These are phyloP conservation scores for Chrysophaeum taylorii DNA, from an alignment of 352 stramenopile species.

Conservation along the genomic window DNA sequence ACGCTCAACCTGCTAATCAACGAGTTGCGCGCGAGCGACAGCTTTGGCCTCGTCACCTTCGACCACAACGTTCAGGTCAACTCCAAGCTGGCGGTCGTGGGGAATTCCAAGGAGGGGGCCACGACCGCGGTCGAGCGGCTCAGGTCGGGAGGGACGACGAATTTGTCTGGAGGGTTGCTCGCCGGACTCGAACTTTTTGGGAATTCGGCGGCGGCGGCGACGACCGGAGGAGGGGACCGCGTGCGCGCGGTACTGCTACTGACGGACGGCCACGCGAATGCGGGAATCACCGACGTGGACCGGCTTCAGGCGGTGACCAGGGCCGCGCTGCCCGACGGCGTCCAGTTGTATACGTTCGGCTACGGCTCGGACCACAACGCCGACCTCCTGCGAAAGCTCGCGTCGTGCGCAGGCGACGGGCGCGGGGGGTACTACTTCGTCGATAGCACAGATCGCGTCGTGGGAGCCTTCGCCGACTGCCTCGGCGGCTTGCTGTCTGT, in stretches of 20 bases:
- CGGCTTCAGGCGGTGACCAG: background rate
- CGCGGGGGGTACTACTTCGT: constrained; percentile 19
- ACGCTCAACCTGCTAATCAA: constrained; percentile 41
- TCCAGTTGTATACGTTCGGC: constrained; percentile 48
- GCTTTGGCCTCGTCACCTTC: constrained; percentile 48
- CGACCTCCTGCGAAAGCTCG: constrained; percentile 36
- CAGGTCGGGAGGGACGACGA: constrained; percentile 37
- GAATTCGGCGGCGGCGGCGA: constrained; percentile 29
- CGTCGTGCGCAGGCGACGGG: constrained; percentile 26
- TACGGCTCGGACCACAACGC: constrained; percentile 46
- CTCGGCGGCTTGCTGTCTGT: constrained; percentile 49
- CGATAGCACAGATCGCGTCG: constrained; percentile 20
- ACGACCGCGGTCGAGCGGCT: constrained; percentile 33
- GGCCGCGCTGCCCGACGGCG: background rate
- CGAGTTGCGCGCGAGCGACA: constrained; percentile 40
- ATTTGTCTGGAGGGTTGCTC: constrained; percentile 44
- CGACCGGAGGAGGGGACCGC: too few relatives aligned
- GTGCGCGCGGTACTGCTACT: constrained; percentile 46
- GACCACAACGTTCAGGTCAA: constrained; percentile 37
- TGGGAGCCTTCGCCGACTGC: constrained; percentile 47
- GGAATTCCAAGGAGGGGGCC: constrained; percentile 24
- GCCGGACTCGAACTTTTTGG: constrained; percentile 25
- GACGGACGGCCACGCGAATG: constrained; percentile 51
- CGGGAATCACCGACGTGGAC: constrained; percentile 27
- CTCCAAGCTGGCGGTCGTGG: constrained; percentile 29